Base-by-base conservation (phyloP, 176 grass and related monocot genomes). In the Coix lacrymajobi region DNA sequence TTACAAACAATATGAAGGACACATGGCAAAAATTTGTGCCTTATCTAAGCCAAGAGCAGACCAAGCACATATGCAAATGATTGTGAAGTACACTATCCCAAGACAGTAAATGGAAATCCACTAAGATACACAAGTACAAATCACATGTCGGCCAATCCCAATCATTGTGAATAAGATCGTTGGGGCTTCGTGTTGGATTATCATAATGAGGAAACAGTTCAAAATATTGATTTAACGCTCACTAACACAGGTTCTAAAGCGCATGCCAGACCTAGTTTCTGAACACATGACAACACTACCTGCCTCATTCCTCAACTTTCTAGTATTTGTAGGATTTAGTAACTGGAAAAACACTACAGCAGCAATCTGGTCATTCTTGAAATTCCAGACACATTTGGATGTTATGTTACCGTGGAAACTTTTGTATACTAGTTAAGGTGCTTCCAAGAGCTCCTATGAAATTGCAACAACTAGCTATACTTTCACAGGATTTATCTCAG, bases 61-160 rank as follows among this genome's bases (percentile, higher is more conserved):
- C 44, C 60, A 87, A 58, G 70, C 67, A 60, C 16, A 60, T 48
- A 45, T 76, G 17, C 11, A 86, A 73, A 43, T 75, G 69, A 73
- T 51, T 40, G 63, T n/a, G 17, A 38, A 57, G 20, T 8, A 73
- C 54, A 62, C 44, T 30, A 71, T 48, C 32, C 62, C 69, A 69
- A 84, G 32, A 77, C 7, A 41, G 7, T 46, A 34, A 29, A 78
- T 37, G 43, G 16, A 14, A n/a, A 51, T 22, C 33, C 17, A 37
- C 33, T 51, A 51, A 12, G 40, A 46, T 65, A 39, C 31, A 43
- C 4, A 30, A 34, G 19, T 48, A 66, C 11, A 48, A 66, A 49
- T 33, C 61, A 79, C 26, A 46, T 30, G 41, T 79, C 7, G 34
- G 39, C 16, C 49, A 0, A 76, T 24, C 34, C 39, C 32, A 28